A percentile compares a stretch with the other conserved stretches of the same genome.
Evolutionary conservation across 768 basidiomycete genomes (phyloP).

Genomic region (Phaeolepiota aurea): DNA sequence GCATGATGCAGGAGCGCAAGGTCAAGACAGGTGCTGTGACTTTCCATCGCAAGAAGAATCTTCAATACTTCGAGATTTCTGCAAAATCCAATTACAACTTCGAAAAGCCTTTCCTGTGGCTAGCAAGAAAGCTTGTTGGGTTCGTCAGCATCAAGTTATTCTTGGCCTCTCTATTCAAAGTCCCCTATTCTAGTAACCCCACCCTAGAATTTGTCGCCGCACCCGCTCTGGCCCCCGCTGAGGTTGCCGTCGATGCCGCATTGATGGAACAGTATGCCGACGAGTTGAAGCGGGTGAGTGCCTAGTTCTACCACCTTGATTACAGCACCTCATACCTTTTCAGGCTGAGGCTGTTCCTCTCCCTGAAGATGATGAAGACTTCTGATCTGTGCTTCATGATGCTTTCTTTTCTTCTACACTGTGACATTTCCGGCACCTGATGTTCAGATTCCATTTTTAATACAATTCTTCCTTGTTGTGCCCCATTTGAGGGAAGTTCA

Average conservation of each 20-base stretch:
- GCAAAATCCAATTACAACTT: conserved; percentile 99
- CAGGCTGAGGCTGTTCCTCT: conserved; percentile 90
- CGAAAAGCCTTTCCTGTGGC: conserved; percentile 99
- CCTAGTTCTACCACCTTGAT: conserved; percentile 3
- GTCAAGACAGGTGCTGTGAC: conserved; percentile 98
- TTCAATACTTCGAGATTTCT: conserved; percentile 99
- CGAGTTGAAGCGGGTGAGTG: conserved; percentile 63
- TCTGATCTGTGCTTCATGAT: conserved; percentile 27
- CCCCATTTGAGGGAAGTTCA: neutral
- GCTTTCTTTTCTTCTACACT: conserved; percentile 13
- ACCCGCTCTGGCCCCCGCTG: conserved; percentile 90
- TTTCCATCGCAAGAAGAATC: conserved; percentile 99
- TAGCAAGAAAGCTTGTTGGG: conserved; percentile 97
- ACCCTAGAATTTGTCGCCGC: conserved; percentile 93
- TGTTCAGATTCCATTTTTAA: conserved; percentile 3
- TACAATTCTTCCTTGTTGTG: conserved; percentile 3
- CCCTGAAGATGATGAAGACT: conserved; percentile 94
- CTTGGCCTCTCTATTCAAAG: conserved; percentile 3
- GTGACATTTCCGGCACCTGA: conserved; percentile 9
- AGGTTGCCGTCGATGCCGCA: conserved; percentile 72
- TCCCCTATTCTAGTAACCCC: conserved; percentile 62
- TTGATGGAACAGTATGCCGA: conserved; percentile 75
- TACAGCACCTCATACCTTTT: conserved; percentile 5
- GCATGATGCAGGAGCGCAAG: conserved; percentile 79
- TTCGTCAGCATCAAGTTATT: conserved; percentile 28